Evolutionary conservation across 768 basidiomycete species (phyloP), one percentile per base, ranked within the genome.

Genomic region (Collybiopsis confluens): DNA sequence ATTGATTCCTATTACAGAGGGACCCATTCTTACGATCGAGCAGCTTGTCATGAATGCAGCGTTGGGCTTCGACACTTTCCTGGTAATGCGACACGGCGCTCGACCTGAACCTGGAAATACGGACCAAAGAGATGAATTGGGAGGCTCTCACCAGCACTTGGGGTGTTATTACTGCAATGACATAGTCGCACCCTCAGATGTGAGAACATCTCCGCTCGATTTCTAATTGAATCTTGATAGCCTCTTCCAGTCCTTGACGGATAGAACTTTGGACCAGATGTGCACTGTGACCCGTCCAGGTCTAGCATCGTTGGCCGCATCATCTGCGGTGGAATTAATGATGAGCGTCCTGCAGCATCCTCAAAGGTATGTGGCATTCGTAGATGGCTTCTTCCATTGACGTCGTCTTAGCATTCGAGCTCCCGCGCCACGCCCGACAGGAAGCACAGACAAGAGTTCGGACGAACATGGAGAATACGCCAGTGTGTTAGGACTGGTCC

Each of bases 131-230:
- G 65, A 59, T 54, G 64, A 56, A 21, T 20, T 42, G 16, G 46
- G 41, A 27, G 50, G 50, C 30, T 43, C 63, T 13, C 59, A 60
- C 13, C 56, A 72, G 26, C 69, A 70, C 2, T 72, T 99, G 28
- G 96, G 97, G 3, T 99, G 97, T 64, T 98, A 99, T 66, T 99
- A 92, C 65, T 99, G 97, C 70, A 98, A 98, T 62, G 97, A 99
- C 59, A 90, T 98, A 54, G 94, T 98, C 36, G 97, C 96, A 0
- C 95, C 97, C 7, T 83, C 89, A 16, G 95, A 99, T 67, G 95
- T 96, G 56, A 44, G 73, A 64, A 78, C 69, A 10, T 24, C 40
- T 36, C 44, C 43, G 54, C 54, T 50, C 24, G 27, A 13, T 47
- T 38, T 16, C 36, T 52, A 42, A 48, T 38, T 45, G 8, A 18